Evolutionary conservation across 1,284 basidiomycete genomes (phyloP).

Genomic region (Irpex sp.): DNA sequence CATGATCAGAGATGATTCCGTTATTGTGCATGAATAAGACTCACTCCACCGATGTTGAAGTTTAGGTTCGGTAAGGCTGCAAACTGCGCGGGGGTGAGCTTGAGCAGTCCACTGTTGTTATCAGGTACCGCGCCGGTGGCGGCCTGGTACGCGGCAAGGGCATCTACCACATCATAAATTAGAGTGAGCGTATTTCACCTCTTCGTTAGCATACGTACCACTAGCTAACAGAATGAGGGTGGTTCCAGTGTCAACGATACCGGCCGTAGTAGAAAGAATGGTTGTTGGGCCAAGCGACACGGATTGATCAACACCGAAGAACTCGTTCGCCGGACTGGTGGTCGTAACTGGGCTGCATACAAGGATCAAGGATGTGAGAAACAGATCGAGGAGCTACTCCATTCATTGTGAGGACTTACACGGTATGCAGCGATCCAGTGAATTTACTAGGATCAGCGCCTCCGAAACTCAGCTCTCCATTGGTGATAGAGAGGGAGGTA

Average conservation of each 20-base stretch:
- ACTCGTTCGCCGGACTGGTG: conserved; percentile 29
- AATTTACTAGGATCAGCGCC: conserved; percentile 45
- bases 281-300: conserved; percentile 11
- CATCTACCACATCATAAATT: conserved; percentile 31
- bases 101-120: conserved; percentile 48
- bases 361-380: background rate
- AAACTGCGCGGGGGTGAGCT: conserved; percentile 47
- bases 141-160: conserved; percentile 41
- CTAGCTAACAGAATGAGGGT: conserved; percentile 17
- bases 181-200: background rate
- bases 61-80: conserved; percentile 45
- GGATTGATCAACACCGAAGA: conserved; percentile 15
- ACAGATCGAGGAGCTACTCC: background rate
- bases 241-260: conserved; percentile 19
- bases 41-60: conserved; percentile 44
- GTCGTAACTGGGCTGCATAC: conserved; percentile 13
- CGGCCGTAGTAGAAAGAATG: conserved; percentile 8
- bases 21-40: conserved; percentile 7
- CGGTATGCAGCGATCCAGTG: conserved; percentile 42
- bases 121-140: conserved; percentile 50
- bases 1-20: background rate
- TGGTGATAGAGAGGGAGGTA: conserved; percentile 23
- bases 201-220: conserved; percentile 5
- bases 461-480: conserved; percentile 37
- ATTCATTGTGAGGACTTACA: conserved; percentile 27